These are phyloP conservation scores for Elongisporangium senticosum DNA, from an alignment of 352 stramenopile species.

Conservation along the genomic window DNA sequence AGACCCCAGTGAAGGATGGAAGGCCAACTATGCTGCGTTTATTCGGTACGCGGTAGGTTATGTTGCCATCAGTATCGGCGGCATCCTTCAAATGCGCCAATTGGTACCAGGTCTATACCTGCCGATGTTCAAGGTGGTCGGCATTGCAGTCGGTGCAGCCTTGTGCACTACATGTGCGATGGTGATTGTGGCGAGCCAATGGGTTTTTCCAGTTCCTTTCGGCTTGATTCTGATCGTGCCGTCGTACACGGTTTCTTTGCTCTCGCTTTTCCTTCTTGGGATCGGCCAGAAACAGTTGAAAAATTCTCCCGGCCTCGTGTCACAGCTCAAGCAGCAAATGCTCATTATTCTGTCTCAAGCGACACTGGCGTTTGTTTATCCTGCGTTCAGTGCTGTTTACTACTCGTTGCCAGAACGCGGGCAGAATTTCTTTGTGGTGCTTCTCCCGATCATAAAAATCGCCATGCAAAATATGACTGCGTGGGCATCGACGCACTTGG, in stretches of 20 bases:
- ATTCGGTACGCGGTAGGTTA: constrained; percentile 11
- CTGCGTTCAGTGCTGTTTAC: neutral
- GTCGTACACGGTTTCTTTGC: constrained; percentile 12
- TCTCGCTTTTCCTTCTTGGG: constrained; percentile 11
- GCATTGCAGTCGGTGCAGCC: constrained; percentile 1
- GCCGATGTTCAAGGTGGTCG: neutral
- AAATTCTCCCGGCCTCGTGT: too few species aligned
- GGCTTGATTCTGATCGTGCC: constrained; percentile 13
- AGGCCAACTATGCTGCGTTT: constrained; percentile 18
- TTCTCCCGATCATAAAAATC: constrained; percentile 2
- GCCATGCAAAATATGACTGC: constrained; percentile 17
- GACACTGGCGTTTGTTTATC: neutral
- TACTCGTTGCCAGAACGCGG: neutral
- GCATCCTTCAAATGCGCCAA: constrained; percentile 4
- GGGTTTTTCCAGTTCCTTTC: constrained; percentile 23
- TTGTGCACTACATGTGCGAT: neutral
- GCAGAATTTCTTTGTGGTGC: neutral
- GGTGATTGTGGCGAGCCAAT: constrained; percentile 5
- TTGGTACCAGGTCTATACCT: too few species aligned
- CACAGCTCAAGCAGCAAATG: neutral
- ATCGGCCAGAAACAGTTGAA: constrained; percentile 2
- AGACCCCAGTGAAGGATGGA: constrained; percentile 16
- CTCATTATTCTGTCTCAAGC: constrained; percentile 12
- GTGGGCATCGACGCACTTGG: constrained; percentile 6
- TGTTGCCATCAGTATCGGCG: constrained; percentile 7